A percentile compares a stretch with the other conserved stretches of the same genome.
Evolutionary conservation across 371 early-diverging fungal species (phyloP).

Genomic region (Apophysomyces variabilis): DNA sequence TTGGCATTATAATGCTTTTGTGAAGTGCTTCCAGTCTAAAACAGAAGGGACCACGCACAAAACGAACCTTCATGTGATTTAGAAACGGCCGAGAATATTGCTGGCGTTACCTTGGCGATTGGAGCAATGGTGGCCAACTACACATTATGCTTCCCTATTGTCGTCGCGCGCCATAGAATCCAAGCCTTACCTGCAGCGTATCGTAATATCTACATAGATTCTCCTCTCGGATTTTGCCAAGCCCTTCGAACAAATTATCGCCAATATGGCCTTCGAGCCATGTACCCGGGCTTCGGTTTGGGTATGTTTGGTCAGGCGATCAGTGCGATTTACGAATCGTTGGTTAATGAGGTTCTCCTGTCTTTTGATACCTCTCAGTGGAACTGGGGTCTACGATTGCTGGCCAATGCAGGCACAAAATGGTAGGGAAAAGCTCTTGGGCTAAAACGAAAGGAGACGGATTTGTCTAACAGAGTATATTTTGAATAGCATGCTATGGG

Average conservation of each 20-base stretch:
- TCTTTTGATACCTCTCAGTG: conserved; percentile 6
- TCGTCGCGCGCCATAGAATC: conserved; percentile 57
- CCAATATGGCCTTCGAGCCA: conserved; percentile 47
- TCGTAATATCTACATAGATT: neutral
- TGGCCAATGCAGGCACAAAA: conserved; percentile 16
- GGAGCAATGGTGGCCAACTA: conserved; percentile 64
- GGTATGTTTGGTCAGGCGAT: conserved; percentile 60
- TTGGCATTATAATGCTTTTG: conserved; percentile 8
- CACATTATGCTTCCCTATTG: conserved; percentile 60
- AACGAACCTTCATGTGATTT: conserved; percentile 6
- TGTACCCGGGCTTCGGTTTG: conserved; percentile 63
- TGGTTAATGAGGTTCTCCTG: conserved; percentile 43
- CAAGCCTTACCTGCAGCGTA: conserved; percentile 36
- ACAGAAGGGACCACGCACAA: neutral
- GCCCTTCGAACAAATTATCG: conserved; percentile 26
- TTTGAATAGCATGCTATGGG: conserved; percentile 30
- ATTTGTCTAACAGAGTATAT: neutral
- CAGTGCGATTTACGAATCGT: conserved; percentile 57
- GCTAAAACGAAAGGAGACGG: neutral
- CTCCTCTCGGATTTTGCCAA: conserved; percentile 24
- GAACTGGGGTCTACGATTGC: neutral
- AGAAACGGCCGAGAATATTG: conserved; percentile 57
- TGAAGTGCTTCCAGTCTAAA: conserved; percentile 1
- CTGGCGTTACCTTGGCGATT: conserved; percentile 55
- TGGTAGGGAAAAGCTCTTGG: conserved; percentile 13